phyloP scores from a whole-genome alignment of 805 yeast genomes.

The Monosporozyma yasuniensis region DNA sequence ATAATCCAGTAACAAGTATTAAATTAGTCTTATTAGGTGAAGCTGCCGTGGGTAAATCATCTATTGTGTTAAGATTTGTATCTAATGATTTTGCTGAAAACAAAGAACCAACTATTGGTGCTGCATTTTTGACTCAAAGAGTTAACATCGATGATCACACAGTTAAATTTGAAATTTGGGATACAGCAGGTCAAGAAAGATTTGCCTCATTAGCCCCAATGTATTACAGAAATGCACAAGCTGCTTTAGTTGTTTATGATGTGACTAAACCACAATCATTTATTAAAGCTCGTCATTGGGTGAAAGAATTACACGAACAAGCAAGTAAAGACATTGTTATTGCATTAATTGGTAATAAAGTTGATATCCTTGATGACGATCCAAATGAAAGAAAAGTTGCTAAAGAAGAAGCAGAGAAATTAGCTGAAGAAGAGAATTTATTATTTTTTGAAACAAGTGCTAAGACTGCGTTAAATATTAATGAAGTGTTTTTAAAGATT shows the following conservation, averaged over 20 bases:
- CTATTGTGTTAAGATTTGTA: slow-evolving; percentile 85
- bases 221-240: slow-evolving; percentile 96
- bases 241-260: slow-evolving; percentile 92
- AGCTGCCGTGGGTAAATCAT: slow-evolving; percentile 96
- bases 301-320: slow-evolving; percentile 88
- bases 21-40: slow-evolving; percentile 90
- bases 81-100: slow-evolving; percentile 94
- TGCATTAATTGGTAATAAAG: slow-evolving; percentile 90
- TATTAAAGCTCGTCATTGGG: slow-evolving; percentile 97
- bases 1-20: slow-evolving; percentile 37
- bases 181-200: slow-evolving; percentile 96
- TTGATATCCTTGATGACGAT: slow-evolving; percentile 57
- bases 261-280: slow-evolving; percentile 91
- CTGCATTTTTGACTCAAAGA: slow-evolving; percentile 91
- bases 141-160: slow-evolving; percentile 80
- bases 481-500: slow-evolving; percentile 82
- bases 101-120: slow-evolving; percentile 97
- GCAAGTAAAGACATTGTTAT: slow-evolving; percentile 87
- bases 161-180: slow-evolving; percentile 91
- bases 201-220: slow-evolving; percentile 94
- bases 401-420: slow-evolving; percentile 71
- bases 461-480: slow-evolving; percentile 79
- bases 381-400: slow-evolving; percentile 56
- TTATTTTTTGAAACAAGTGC: slow-evolving; percentile 93
- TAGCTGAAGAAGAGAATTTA: slow-evolving; percentile 87